phyloP scores from a whole-genome alignment of 2,329 filamentous ascomycete species.

The Ustulina deusta region DNA sequence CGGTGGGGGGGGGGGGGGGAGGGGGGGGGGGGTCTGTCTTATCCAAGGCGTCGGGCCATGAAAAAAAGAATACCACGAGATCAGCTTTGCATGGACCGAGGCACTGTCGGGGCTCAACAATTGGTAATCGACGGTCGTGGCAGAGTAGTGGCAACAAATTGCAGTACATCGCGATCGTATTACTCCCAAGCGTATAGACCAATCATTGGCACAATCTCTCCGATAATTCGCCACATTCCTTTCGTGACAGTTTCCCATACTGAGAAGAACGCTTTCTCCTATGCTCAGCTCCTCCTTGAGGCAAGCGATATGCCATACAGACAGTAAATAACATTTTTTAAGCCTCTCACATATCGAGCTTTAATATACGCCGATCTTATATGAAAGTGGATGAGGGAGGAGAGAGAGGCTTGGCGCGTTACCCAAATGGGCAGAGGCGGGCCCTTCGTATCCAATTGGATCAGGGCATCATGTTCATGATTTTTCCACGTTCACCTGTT shows the following conservation, averaged over 20 bases:
- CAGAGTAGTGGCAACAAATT: constrained; percentile 15
- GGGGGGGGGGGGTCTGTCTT: background rate
- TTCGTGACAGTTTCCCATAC: background rate
- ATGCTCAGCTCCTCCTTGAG: background rate
- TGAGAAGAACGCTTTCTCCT: background rate
- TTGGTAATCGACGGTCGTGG: constrained; percentile 11
- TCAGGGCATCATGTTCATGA: background rate
- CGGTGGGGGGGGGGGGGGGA: too few species aligned
- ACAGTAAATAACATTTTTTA: background rate
- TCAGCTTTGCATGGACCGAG: constrained; percentile 27
- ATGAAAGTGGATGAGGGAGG: constrained; percentile 2
- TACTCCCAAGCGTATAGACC: constrained; percentile 2
- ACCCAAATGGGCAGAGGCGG: constrained; percentile 13
- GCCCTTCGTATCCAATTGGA: constrained; percentile 7
- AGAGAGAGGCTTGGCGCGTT: constrained; percentile 23
- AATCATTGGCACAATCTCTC: background rate
- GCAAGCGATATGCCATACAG: background rate
- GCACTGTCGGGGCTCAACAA: constrained; percentile 14
- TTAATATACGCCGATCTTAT: constrained; percentile 6
- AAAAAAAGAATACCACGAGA: constrained; percentile 24
- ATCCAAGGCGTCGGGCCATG: constrained; percentile 12
- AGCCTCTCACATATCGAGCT: constrained; percentile 7
- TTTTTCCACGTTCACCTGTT: constrained; percentile 5
- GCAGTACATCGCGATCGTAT: constrained; percentile 8
- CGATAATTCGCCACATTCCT: background rate